Base-by-base conservation (phyloP, 208 protist genomes). In the Trypanosoma melophagium region DNA sequence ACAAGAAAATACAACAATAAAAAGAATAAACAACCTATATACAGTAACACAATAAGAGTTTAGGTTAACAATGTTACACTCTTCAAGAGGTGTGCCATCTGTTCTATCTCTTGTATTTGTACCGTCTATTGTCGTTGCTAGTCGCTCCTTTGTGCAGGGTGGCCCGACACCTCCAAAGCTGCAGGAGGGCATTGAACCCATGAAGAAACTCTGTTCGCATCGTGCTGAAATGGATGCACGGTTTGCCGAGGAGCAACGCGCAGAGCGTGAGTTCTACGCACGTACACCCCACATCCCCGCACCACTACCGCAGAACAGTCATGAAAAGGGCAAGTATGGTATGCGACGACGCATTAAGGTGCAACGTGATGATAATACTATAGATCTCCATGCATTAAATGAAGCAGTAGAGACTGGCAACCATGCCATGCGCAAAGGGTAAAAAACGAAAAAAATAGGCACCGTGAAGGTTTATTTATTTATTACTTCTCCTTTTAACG, bases 291-390 rank as follows among this genome's bases (percentile, higher is more conserved):
- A 83, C 60, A 84, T 83, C 44, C 89, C 89, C 16, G 60, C 77
- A 14, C 89, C 89, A 51, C 65, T 95, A 24, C 77, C 80, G 5
- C 80, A 95, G 63, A 95, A 95, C 66, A 72, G 73, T 16, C 83
- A 86, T 59, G 55, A 71, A 24, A 80, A 79, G 63, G 87, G 85
- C 0, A 57, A 91, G 62, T 95, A 89, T 67, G 89, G 89, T 9
- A 95, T 95, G 86, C 86, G 89, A 8, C 76, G 89, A 7, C 86
- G 89, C 1, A 67, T 86, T 19, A 79, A 82, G 28, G 41, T 86
- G 0, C 62, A 66, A 52, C 60, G 74, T 31, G 53, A 50, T 10
- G 74, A 77, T 22, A 55, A 72, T n/a, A 24, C 69, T 22, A 71
- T 87, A 10, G 66, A 83, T 66, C 19, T 79, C 8, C 49, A 68